A percentile compares a stretch with the other conserved stretches of the same genome.
These are phyloP conservation scores for Phytophthora capsici DNA, from an alignment of 352 stramenopile genomes.

Conservation along the genomic window DNA sequence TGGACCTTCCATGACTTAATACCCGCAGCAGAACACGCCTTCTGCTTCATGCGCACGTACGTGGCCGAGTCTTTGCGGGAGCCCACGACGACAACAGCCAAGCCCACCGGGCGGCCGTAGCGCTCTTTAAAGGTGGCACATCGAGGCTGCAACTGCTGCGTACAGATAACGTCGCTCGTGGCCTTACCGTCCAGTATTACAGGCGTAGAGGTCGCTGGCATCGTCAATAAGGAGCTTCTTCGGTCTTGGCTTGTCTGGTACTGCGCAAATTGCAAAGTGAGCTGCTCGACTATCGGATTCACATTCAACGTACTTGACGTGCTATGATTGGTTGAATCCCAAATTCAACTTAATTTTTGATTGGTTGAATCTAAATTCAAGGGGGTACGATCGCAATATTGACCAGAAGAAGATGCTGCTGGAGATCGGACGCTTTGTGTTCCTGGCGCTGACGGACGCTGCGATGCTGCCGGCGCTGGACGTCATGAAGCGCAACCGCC, in stretches of 20 bases:
- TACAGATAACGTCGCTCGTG: conserved; percentile 83
- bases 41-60: conserved; percentile 99
- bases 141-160: conserved; percentile 83
- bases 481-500: conserved; percentile 83
- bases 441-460: conserved; percentile 74
- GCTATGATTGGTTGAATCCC: background rate
- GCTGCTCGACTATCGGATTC: conserved; percentile 8
- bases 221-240: background rate
- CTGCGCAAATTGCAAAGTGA: conserved; percentile 32
- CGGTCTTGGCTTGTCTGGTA: conserved; percentile 2
- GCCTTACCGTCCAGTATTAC: conserved; percentile 83
- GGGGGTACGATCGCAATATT: conserved; percentile 10
- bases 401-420: conserved; percentile 43
- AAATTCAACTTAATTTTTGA: conserved; percentile 1
- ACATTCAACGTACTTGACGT: conserved; percentile 7
- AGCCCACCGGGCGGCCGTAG: conserved; percentile 80
- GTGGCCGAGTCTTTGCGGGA: conserved; percentile 94
- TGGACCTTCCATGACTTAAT: conserved; percentile 91
- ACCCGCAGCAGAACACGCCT: conserved; percentile 94
- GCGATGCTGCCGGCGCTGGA: conserved; percentile 78
- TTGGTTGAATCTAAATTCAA: conserved; percentile 24
- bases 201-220: conserved; percentile 9
- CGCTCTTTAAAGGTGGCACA: conserved; percentile 54
- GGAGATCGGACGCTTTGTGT: conserved; percentile 64
- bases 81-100: conserved; percentile 98